Base-by-base conservation (phyloP, 2,329 filamentous ascomycete genomes). In the Cryoendolithus antarcticus region DNA sequence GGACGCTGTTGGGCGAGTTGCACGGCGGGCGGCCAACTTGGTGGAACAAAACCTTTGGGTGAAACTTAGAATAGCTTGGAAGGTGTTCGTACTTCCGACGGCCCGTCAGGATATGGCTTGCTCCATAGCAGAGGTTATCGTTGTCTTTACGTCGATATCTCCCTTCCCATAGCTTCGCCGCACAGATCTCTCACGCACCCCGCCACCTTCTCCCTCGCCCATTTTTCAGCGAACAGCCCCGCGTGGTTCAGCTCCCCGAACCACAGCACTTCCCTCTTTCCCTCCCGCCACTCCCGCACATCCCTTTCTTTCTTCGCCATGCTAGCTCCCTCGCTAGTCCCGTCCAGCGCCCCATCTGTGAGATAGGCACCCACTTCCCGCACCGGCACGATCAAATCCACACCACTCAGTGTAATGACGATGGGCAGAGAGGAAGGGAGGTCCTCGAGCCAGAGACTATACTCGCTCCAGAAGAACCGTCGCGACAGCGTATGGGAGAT, bases 401-500 rank as follows among this genome's bases (percentile, higher is more conserved):
- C 62, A 6, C 70, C 75, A 9, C 71, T 65, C 24, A 82, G 59
- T 40, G 62, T 69, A 1, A 80, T 73, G 0, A 70, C 73, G 9
- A 75, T 69, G 5, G 28, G 35, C 27, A 57, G 41, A 10, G 55
- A 49, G 6, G 51, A 53, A 13, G 67, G 40, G 30, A 81, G 51
- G 45, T 82, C 75, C 35, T 81, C 74, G 49, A 72, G 76, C 77
- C 79, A 83, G 9, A 80, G 59, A 32, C 80, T 74, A 46, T 78
- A 80, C 46, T 82, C 69, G 13, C 67, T 66, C 79, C 79, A 83
- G 57, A 80, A 81, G 59, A 82, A 82, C 49, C 74, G 68, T 2
- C 77, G 64, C 0, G 69, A 70, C 2, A 83, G 60, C 9, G 72
- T 73, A 38, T 78, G 68, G 7, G 77, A 70, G 2, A 80, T 73